Percentiles rank a stretch among this genome's conserved stretches.
phyloP scores from a whole-genome alignment of 75 land plant species.

The Gnetum montanum region DNA sequence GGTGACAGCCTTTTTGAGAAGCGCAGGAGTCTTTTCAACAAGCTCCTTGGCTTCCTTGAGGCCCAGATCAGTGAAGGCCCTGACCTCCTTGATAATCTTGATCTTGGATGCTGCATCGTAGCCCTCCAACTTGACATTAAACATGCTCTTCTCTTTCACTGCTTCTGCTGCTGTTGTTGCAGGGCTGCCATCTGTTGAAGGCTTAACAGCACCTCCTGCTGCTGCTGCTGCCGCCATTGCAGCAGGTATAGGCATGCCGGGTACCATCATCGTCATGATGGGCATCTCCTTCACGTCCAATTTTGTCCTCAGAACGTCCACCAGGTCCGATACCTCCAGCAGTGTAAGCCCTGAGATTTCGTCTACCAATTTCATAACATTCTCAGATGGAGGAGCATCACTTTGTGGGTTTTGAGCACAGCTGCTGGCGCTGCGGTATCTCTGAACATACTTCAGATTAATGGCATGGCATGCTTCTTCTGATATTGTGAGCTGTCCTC shows the following conservation, averaged over 20 bases:
- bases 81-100: slow-evolving; percentile 84
- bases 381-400: slow-evolving; percentile 30
- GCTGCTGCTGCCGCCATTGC: slow-evolving; percentile 9
- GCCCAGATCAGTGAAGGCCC: slow-evolving; percentile 68
- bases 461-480: too few species aligned
- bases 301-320: slow-evolving; percentile 43
- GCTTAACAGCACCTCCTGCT: slow-evolving; percentile 9
- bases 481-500: too few species aligned
- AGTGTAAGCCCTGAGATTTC: slow-evolving; percentile 66
- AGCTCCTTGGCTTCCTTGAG: slow-evolving; percentile 88
- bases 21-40: slow-evolving; percentile 68
- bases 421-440: too few species aligned
- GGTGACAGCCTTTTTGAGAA: slow-evolving; percentile 57
- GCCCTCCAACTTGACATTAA: slow-evolving; percentile 77
- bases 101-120: slow-evolving; percentile 77
- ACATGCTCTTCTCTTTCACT: slow-evolving; percentile 50
- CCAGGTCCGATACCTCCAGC: slow-evolving; percentile 66
- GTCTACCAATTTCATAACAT: slow-evolving; percentile 54
- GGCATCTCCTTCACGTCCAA: slow-evolving; percentile 60
- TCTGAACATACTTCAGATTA: too few species aligned
- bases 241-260: slow-evolving; percentile 40
- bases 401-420: too few species aligned
- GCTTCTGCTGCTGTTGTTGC: slow-evolving; percentile 41
- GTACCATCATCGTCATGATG: slow-evolving; percentile 42
- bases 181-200: too few species aligned